Percentiles rank a stretch among this genome's conserved stretches.
phyloP scores from a whole-genome alignment of 2,329 filamentous ascomycete genomes.

The Fusarium buharicum region DNA sequence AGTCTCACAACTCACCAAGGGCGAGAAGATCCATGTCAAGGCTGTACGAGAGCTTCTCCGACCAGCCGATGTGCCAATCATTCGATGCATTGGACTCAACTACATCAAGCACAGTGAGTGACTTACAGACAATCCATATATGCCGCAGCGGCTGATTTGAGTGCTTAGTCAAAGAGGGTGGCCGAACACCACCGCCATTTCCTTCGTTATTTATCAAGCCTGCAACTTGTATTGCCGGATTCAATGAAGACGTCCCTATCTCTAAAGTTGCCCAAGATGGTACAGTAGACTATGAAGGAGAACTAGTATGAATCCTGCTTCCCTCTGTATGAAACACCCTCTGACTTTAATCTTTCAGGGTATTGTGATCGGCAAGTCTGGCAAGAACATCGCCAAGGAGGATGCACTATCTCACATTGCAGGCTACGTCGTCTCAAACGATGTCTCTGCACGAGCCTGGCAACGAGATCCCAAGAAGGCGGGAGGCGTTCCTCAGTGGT shows the following conservation, averaged over 20 bases:
- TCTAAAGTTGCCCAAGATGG: conserved; percentile 59
- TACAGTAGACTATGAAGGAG: conserved; percentile 62
- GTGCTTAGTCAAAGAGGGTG: conserved; percentile 61
- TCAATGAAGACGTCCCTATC: conserved; percentile 54
- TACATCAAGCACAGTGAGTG: conserved; percentile 52
- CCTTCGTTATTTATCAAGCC: conserved; percentile 64
- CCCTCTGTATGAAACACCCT: rapidly evolving
- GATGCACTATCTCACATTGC: conserved; percentile 60
- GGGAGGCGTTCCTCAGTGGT: conserved; percentile 60
- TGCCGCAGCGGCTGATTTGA: background rate
- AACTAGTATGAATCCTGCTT: conserved; percentile 49
- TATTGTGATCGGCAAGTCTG: conserved; percentile 64
- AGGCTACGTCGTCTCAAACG: conserved; percentile 60
- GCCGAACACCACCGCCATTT: conserved; percentile 61
- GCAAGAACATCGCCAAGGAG: conserved; percentile 60
- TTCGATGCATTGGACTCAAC: conserved; percentile 52
- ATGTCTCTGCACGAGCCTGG: conserved; percentile 64
- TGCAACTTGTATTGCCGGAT: conserved; percentile 52
- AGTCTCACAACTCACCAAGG: conserved; percentile 38
- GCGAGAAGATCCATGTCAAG: conserved; percentile 48
- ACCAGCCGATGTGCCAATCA: conserved; percentile 49
- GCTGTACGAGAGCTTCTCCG: conserved; percentile 46
- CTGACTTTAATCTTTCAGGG: conserved; percentile 36
- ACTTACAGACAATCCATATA: rapidly evolving
- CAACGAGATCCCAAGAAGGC: conserved; percentile 62